phyloP scores from a whole-genome alignment of 768 basidiomycete species.

The Chlorophyllum brunneum region DNA sequence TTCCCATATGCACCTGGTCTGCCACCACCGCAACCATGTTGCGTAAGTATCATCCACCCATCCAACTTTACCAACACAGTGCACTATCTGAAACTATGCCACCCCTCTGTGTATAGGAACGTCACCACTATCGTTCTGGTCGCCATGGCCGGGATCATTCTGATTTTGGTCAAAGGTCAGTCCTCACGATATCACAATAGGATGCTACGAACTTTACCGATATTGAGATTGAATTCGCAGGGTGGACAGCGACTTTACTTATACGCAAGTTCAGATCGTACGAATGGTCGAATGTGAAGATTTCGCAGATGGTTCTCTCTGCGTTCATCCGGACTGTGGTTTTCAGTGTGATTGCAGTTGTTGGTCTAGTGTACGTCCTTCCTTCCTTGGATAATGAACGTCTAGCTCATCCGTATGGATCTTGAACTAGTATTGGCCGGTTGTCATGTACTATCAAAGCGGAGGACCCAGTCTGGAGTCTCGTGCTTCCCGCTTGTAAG shows the following conservation, averaged over 20 bases:
- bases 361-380: not conserved
- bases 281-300: conserved; percentile 1
- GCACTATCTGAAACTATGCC: not conserved
- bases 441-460: not conserved
- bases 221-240: not conserved
- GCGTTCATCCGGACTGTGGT: conserved; percentile 7
- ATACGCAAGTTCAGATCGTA: conserved; percentile 3
- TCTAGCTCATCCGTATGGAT: not conserved
- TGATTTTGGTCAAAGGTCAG: not conserved
- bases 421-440: not conserved
- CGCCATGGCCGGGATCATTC: not conserved
- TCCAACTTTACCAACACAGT: too few species aligned
- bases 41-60: not conserved
- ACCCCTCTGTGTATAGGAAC: not conserved
- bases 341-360: not conserved
- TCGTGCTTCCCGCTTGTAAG: not conserved
- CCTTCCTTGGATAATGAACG: not conserved
- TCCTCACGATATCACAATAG: not conserved
- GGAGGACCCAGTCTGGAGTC: conserved; percentile 1
- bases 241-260: not conserved
- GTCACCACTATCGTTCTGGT: not conserved
- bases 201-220: not conserved
- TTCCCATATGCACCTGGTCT: not conserved
- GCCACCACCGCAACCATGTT: not conserved
- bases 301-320: conserved; percentile 3